phyloP scores from a whole-genome alignment of 805 yeast genomes.

The Alloascoidea africana region DNA sequence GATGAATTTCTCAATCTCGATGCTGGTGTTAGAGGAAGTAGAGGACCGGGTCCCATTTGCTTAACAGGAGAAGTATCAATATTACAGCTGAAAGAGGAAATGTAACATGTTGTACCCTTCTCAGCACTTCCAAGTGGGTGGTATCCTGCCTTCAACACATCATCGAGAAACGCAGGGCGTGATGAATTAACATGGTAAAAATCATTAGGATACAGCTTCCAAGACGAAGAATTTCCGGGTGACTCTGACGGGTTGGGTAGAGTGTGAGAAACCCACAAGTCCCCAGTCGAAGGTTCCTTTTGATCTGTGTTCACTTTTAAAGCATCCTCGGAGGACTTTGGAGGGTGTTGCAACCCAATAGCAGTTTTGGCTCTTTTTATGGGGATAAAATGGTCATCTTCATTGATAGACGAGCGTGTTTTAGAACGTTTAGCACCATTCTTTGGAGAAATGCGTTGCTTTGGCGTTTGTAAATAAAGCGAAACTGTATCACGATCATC shows the following conservation, averaged over 20 bases:
- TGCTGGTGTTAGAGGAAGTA: constrained; percentile 1
- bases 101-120: no score
- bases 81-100: not conserved
- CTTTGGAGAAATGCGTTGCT: not conserved
- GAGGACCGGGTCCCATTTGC: constrained; percentile 1
- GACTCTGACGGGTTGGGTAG: not conserved
- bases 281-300: not conserved
- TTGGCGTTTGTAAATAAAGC: not conserved
- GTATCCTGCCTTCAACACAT: not conserved
- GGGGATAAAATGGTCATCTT: not conserved
- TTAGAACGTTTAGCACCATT: no score
- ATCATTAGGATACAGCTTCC: not conserved
- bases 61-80: not conserved
- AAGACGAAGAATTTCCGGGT: not conserved
- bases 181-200: no score
- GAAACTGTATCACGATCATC: not conserved
- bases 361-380: constrained; percentile 1
- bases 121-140: not conserved
- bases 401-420: not conserved
- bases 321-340: no score
- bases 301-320: no score
- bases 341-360: not conserved
- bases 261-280: not conserved
- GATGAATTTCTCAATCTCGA: not conserved
- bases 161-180: not conserved